Conservation (phyloP, 129 eudicot species). For the Escallonia herrerae region DNA sequence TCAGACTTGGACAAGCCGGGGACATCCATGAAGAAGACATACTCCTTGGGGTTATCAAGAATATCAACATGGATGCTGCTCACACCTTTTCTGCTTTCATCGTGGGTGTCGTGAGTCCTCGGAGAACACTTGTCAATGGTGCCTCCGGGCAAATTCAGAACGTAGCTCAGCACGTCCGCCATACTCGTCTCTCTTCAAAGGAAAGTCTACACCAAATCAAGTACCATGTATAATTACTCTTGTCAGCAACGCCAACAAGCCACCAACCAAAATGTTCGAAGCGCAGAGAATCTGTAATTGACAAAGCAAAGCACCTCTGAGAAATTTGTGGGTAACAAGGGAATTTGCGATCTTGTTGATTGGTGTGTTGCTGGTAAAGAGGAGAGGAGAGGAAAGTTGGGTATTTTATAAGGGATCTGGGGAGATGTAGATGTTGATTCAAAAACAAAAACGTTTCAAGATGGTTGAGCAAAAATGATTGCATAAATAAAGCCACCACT, state of each 20-base stretch:
- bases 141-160: conserved; percentile 39
- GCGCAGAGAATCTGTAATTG: no score
- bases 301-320: not conserved
- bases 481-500: no score
- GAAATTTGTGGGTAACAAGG: not conserved
- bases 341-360: not conserved
- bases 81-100: conserved; percentile 3
- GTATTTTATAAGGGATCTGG: no score
- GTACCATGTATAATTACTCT: no score
- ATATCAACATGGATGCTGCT: conserved; percentile 38
- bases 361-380: not conserved
- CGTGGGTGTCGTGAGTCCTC: conserved; percentile 17
- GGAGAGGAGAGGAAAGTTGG: conserved; percentile 23
- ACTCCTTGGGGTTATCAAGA: conserved; percentile 50
- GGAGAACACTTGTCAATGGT: conserved; percentile 23
- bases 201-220: not conserved
- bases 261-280: no score
- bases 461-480: no score
- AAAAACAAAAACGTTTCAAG: no score
- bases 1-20: conserved; percentile 84
- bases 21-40: conserved; percentile 53
- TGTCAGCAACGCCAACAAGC: not conserved
- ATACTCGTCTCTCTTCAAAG: conserved; percentile 16
- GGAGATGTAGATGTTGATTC: no score
- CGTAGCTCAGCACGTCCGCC: conserved; percentile 23